Conservation (phyloP, 352 stramenopile species). For the Blastocystis sp. region DNA sequence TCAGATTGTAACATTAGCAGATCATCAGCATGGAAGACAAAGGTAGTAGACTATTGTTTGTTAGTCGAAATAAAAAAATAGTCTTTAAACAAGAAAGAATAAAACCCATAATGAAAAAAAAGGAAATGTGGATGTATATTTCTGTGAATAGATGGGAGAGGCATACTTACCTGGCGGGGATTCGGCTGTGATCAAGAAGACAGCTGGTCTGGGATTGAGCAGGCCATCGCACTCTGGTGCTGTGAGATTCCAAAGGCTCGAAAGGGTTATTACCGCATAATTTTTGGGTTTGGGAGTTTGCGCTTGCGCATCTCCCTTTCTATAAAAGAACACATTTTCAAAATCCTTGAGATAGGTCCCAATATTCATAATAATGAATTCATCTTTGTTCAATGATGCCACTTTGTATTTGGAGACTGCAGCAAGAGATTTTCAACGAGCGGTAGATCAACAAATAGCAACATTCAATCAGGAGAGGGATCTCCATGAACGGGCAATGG, state of each 20-base stretch:
- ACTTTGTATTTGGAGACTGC: not conserved
- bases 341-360: not conserved
- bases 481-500: not conserved
- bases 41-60: not conserved
- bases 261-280: conserved; percentile 42
- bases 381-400: not conserved
- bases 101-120: conserved; percentile 9
- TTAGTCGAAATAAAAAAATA: not conserved
- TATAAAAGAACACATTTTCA: no score
- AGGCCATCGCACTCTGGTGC: conserved; percentile 39
- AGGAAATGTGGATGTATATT: not conserved
- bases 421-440: not conserved
- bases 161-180: conserved; percentile 54
- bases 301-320: conserved; percentile 39
- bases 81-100: not conserved
- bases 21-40: not conserved
- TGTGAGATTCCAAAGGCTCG: conserved; percentile 35
- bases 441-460: not conserved
- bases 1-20: not conserved
- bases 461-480: not conserved
- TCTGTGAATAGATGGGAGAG: not conserved
- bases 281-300: conserved; percentile 50
- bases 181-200: conserved; percentile 50
- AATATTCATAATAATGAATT: not conserved
- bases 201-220: conserved; percentile 32